A percentile compares a stretch with the other conserved stretches of the same genome.
phyloP scores from a whole-genome alignment of 495 filamentous ascomycete species.

The Cryomyces minteri region DNA sequence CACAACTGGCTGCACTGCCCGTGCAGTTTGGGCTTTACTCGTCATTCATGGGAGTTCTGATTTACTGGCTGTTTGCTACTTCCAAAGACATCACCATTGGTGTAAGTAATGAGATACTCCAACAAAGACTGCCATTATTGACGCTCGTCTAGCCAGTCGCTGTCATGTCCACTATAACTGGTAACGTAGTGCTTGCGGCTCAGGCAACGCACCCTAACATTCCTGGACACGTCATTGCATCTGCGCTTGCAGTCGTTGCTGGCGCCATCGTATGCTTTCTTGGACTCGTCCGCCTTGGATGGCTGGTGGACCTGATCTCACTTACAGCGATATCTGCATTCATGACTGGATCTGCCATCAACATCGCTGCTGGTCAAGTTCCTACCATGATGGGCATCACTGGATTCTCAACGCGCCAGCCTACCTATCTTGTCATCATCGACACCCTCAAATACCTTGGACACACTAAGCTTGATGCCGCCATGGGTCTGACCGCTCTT shows the following conservation, averaged over 20 bases:
- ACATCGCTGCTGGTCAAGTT: constrained; percentile 78
- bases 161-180: constrained; percentile 81
- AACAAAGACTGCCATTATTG: neutral
- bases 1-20: constrained; percentile 56
- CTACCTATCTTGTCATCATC: constrained; percentile 77
- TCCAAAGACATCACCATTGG: constrained; percentile 99
- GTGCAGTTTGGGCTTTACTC: constrained; percentile 85
- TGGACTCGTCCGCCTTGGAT: constrained; percentile 63
- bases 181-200: constrained; percentile 53
- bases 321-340: constrained; percentile 84
- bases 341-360: constrained; percentile 95
- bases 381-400: constrained; percentile 70
- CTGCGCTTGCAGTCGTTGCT: constrained; percentile 58
- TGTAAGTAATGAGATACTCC: constrained; percentile 32
- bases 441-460: constrained; percentile 65
- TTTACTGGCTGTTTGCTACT: constrained; percentile 98
- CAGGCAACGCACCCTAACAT: constrained; percentile 37
- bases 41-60: constrained; percentile 88
- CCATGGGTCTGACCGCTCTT: constrained; percentile 76
- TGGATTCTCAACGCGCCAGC: constrained; percentile 52
- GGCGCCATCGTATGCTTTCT: constrained; percentile 70
- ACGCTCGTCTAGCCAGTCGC: constrained; percentile 58
- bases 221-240: constrained; percentile 45
- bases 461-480: constrained; percentile 53
- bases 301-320: constrained; percentile 92